These are phyloP conservation scores for Lachancea meyersii DNA, from an alignment of 805 yeast species.

Conservation along the genomic window DNA sequence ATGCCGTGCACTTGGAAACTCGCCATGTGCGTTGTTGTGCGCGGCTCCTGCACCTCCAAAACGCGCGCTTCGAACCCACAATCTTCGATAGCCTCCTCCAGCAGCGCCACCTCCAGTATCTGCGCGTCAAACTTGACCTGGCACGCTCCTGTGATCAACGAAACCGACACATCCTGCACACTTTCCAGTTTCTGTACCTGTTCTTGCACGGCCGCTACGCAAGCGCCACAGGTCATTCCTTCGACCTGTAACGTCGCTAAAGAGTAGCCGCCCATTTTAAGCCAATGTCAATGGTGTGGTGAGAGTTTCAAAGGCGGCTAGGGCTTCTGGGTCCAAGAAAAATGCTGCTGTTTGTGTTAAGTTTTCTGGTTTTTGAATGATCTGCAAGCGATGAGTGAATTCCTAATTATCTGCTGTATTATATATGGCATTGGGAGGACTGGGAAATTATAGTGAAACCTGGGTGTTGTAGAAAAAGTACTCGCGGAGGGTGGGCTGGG, in stretches of 20 bases:
- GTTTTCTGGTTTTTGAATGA: no score
- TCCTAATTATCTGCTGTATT: neutral
- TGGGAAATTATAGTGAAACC: conserved; percentile 1
- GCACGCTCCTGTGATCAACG: conserved; percentile 72
- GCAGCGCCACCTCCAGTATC: conserved; percentile 28
- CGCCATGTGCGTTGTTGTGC: conserved; percentile 1
- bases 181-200: conserved; percentile 46
- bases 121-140: conserved; percentile 41
- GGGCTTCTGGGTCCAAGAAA: no score
- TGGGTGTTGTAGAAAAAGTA: conserved; percentile 1
- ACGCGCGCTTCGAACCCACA: conserved; percentile 60
- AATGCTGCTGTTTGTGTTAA: no score
- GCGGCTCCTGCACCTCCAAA: neutral
- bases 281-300: neutral
- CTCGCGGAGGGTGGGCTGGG: neutral
- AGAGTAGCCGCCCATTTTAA: neutral
- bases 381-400: neutral
- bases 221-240: conserved; percentile 94
- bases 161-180: conserved; percentile 51
- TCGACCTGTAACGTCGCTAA: conserved; percentile 18
- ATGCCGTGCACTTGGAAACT: conserved; percentile 50
- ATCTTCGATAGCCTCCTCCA: conserved; percentile 58
- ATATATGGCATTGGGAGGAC: neutral
- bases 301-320: no score
- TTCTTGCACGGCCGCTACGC: conserved; percentile 59